These are phyloP conservation scores for Lupinus albus DNA, from an alignment of 306 rosid species.

Conservation along the genomic window DNA sequence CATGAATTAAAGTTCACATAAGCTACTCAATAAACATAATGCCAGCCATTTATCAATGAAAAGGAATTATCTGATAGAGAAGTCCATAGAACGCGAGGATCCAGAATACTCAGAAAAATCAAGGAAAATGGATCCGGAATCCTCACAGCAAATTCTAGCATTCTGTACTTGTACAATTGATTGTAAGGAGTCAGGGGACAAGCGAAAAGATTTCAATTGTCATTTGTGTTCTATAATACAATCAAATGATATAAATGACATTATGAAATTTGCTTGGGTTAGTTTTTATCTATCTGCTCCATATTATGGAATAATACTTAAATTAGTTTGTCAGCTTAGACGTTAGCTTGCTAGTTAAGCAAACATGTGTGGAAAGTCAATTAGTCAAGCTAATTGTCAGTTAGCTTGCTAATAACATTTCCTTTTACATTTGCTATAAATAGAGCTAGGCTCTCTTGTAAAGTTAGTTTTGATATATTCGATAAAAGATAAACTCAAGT, in stretches of 20 bases:
- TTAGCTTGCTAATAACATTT: too few species aligned
- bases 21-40: slow-evolving; percentile 10
- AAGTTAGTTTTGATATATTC: too few species aligned
- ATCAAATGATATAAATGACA: background rate
- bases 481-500: too few species aligned
- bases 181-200: background rate
- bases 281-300: too few species aligned
- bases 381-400: too few species aligned
- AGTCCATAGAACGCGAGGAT: background rate
- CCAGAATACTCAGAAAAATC: slow-evolving; percentile 19
- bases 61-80: slow-evolving; percentile 7
- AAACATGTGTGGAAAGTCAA: too few species aligned
- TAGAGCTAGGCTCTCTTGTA: too few species aligned
- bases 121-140: slow-evolving; percentile 2
- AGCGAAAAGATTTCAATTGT: background rate
- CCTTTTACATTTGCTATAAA: too few species aligned
- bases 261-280: too few species aligned
- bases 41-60: slow-evolving; percentile 5
- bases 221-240: background rate
- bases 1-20: background rate
- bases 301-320: too few species aligned
- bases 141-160: background rate
- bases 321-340: too few species aligned
- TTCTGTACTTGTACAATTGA: background rate
- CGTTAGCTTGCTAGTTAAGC: too few species aligned